Percentiles rank a stretch among this genome's conserved stretches.
phyloP scores from a whole-genome alignment of 1,284 basidiomycete species.

The Austropuccinia psidii region DNA sequence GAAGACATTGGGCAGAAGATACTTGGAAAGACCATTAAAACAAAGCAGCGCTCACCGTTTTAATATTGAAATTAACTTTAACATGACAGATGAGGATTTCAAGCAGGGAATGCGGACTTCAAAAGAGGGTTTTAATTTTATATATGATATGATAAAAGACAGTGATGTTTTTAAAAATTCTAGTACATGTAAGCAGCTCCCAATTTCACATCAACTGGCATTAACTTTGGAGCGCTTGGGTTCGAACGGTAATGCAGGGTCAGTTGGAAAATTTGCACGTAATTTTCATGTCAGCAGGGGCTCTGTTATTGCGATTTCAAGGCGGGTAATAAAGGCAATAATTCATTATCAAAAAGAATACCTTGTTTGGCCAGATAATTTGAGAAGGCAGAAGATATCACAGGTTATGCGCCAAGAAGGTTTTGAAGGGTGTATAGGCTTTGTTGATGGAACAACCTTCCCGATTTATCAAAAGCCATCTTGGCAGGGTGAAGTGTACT shows the following conservation, averaged over 20 bases:
- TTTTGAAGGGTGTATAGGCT: slow-evolving; percentile 1
- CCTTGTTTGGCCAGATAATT: not conserved
- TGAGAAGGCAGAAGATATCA: not conserved
- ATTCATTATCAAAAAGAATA: not conserved
- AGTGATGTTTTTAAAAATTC: not conserved
- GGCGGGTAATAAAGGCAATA: not conserved
- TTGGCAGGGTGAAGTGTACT: slow-evolving; percentile 4
- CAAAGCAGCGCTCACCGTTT: no score
- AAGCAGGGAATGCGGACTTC: not conserved
- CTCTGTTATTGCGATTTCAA: not conserved
- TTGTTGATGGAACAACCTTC: no score
- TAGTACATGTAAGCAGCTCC: not conserved
- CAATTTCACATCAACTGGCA: not conserved
- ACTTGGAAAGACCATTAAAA: no score
- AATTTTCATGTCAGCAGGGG: not conserved
- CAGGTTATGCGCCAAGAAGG: not conserved
- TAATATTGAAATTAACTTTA: not conserved
- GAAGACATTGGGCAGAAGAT: no score
- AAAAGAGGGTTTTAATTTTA: not conserved
- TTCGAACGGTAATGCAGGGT: slow-evolving; percentile 4
- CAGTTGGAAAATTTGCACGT: not conserved
- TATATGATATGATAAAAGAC: not conserved
- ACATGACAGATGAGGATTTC: not conserved
- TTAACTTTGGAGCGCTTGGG: slow-evolving; percentile 9
- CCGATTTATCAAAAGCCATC: not conserved